Evolutionary conservation across 768 basidiomycete genomes (phyloP), one percentile per base, ranked within the genome.

Genomic region (Suillus tomentosus): DNA sequence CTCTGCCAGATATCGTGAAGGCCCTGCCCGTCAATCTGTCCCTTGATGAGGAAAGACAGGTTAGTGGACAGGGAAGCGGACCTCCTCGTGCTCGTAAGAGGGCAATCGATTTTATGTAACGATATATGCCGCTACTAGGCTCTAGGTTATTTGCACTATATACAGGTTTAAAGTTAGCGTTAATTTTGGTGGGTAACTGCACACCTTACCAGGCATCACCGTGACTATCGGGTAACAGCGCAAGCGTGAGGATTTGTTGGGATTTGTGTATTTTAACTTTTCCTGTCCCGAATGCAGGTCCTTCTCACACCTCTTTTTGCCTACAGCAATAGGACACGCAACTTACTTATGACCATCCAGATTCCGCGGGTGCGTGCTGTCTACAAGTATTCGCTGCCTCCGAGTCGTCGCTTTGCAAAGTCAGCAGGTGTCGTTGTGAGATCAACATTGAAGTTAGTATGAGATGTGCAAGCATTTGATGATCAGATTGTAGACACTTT

Each of bases 41-140:
- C 5, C 64, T 11, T 9, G 72, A 70, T 19, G 72, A 66, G 31
- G 65, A 53, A 0, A 39, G 39, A 19, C 39, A 40, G 24, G 63
- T 50, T n/a, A 55, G 59, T 9, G 68, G 66, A 40, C 67, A 69
- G 42, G 66, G 68, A 15, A 71, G 67, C 57, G 77, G 73, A 43
- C 69, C 70, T 14, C 65, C 66, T 34, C 64, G 77, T 66, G 86
- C 84, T 39, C 80, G 91, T 61, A 91, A 92, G 71, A 81, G 88
- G 42, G 91, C 91, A 0, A 80, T 89, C 27, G 91, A 93, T 74
- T 93, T 90, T 67, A 79, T 93, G 84, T 92, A 84, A 70, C 51
- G 9, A 2, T 8, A 42, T 42, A 42, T 34, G 22, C 19, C 50
- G 17, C 37, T 60, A 51, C 37, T 60, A 51, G 27, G 24, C 24